Percentiles rank a stretch among this genome's conserved stretches.
Evolutionary conservation across 371 early-diverging fungal species (phyloP).

Genomic region (Mucor velutinosus): DNA sequence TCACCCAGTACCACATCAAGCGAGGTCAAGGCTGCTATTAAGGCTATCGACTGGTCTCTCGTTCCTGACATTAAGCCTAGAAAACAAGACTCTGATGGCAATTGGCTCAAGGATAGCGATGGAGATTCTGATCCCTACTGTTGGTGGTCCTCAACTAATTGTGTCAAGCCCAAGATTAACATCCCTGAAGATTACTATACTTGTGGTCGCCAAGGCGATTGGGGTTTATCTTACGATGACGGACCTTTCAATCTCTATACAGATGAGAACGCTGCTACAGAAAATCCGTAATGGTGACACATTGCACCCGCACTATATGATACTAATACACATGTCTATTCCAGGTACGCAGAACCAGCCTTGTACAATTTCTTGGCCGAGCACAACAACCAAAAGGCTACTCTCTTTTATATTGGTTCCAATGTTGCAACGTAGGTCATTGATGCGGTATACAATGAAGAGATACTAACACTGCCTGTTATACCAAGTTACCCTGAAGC

Average conservation of each 20-base stretch:
- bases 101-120: slow-evolving; percentile 22
- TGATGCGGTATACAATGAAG: neutral
- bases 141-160: slow-evolving; percentile 32
- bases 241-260: slow-evolving; percentile 30
- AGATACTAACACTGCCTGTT: slow-evolving; percentile 22
- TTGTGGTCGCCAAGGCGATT: slow-evolving; percentile 28
- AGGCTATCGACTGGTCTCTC: slow-evolving; percentile 41
- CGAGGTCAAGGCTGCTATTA: slow-evolving; percentile 38
- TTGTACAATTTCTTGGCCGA: slow-evolving; percentile 42
- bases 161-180: slow-evolving; percentile 25
- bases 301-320: neutral
- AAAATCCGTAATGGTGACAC: slow-evolving; percentile 23
- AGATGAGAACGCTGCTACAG: slow-evolving; percentile 8
- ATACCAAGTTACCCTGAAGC: slow-evolving; percentile 29
- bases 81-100: slow-evolving; percentile 12
- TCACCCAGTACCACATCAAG: slow-evolving; percentile 25
- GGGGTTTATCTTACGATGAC: slow-evolving; percentile 38
- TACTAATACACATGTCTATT: neutral
- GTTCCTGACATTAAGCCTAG: slow-evolving; percentile 43
- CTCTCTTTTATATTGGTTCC: slow-evolving; percentile 46
- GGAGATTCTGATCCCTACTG: slow-evolving; percentile 26
- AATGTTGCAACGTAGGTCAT: slow-evolving; percentile 42
- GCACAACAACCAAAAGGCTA: slow-evolving; percentile 27
- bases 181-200: slow-evolving; percentile 25
- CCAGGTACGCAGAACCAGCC: slow-evolving; percentile 32